A percentile compares a stretch with the other conserved stretches of the same genome.
Conservation (phyloP, 345 rosid genomes). For the Arabidopsis arenosa region DNA sequence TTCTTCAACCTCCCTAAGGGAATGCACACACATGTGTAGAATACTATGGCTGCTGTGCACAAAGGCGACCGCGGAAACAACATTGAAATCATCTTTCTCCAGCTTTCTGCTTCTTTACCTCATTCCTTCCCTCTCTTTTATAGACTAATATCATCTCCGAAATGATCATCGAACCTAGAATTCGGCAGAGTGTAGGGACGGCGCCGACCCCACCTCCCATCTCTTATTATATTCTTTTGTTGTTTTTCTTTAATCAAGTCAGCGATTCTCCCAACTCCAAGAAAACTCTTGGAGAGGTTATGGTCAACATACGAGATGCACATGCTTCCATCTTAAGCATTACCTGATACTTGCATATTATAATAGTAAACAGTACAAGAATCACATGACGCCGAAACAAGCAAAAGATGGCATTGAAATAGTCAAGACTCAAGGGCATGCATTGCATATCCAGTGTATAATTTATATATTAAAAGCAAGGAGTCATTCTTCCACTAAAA, state of each 20-base stretch:
- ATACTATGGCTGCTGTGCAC: conserved; percentile 56
- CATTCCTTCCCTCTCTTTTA: conserved; percentile 24
- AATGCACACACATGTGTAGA: conserved; percentile 61
- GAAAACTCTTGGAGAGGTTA: conserved; percentile 33
- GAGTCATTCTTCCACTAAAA: conserved; percentile 30
- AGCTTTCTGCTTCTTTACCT: conserved; percentile 21
- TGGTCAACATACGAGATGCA: conserved; percentile 44
- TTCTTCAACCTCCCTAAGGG: conserved; percentile 46
- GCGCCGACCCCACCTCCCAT: conserved; percentile 63
- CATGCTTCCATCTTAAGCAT: conserved; percentile 42
- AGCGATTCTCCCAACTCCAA: conserved; percentile 40
- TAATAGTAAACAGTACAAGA: conserved; percentile 32
- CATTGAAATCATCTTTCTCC: conserved; percentile 56
- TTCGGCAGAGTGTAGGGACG: conserved; percentile 56
- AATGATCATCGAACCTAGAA: conserved; percentile 26
- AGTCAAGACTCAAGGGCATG: conserved; percentile 29
- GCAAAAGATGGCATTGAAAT: conserved; percentile 28
- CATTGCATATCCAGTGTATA: background rate
- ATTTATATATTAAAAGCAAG: background rate
- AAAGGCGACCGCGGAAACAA: conserved; percentile 52
- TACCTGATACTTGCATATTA: conserved; percentile 32
- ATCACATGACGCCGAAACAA: conserved; percentile 33
- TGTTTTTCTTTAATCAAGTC: conserved; percentile 35
- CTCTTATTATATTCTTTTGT: conserved; percentile 32
- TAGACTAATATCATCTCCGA: conserved; percentile 27